phyloP scores from a whole-genome alignment of 371 early-diverging fungal species.

The Umbelopsis sp. region DNA sequence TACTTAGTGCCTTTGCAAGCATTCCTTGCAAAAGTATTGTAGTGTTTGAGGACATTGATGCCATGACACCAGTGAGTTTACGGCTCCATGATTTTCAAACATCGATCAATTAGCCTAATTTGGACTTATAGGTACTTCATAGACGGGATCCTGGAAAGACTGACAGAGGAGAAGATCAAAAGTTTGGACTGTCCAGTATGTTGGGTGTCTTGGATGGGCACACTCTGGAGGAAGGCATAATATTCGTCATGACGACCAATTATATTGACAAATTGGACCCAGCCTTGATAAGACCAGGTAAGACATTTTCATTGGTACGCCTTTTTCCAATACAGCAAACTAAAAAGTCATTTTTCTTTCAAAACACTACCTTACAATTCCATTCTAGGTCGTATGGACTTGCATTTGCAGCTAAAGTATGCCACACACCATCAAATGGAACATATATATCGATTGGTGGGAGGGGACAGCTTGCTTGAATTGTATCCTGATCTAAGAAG shows the following conservation, averaged over 20 bases:
- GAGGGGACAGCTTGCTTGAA: conserved; percentile 39
- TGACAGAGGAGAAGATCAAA: conserved; percentile 26
- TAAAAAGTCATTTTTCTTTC: background rate
- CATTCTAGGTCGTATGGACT: conserved; percentile 74
- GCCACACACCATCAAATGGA: conserved; percentile 62
- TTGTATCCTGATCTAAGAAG: conserved; percentile 29
- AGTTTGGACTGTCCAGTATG: conserved; percentile 74
- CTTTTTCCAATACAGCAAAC: too few relatives aligned
- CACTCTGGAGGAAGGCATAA: conserved; percentile 71
- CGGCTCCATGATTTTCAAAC: conserved; percentile 23
- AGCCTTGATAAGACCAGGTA: conserved; percentile 82
- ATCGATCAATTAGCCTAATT: background rate
- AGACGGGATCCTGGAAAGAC: background rate
- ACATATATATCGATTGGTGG: conserved; percentile 53
- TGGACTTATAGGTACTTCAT: background rate
- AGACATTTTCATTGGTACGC: background rate
- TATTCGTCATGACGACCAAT: conserved; percentile 90
- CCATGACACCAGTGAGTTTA: conserved; percentile 51
- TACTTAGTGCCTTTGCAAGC: conserved; percentile 66
- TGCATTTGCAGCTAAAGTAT: conserved; percentile 73
- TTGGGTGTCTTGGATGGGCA: conserved; percentile 86
- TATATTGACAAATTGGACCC: conserved; percentile 83
- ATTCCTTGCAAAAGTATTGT: conserved; percentile 80
- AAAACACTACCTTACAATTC: background rate
- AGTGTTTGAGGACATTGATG: conserved; percentile 90